phyloP scores from a whole-genome alignment of 2,329 filamentous ascomycete genomes.

The Rasamsonia emersonii region DNA sequence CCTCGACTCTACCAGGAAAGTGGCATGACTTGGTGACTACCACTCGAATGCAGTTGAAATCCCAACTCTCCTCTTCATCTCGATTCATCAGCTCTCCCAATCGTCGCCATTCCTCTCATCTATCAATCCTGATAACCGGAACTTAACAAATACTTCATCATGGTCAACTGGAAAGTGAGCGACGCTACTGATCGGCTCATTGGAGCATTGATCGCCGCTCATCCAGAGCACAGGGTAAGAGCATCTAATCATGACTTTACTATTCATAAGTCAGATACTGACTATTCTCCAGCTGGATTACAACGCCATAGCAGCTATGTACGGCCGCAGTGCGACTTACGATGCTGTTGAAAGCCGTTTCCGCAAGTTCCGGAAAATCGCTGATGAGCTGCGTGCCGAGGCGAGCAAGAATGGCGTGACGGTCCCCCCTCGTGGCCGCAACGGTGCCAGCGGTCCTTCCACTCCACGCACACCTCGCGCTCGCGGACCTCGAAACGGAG shows the following conservation, averaged over 20 bases:
- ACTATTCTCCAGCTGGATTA: conserved; percentile 34
- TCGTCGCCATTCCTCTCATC: no score
- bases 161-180: conserved; percentile 23
- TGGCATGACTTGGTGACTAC: no score
- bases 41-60: no score
- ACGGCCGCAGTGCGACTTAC: conserved; percentile 39
- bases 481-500: conserved; percentile 8
- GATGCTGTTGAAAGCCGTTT: conserved; percentile 41
- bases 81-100: no score
- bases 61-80: no score
- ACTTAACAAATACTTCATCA: no score
- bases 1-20: no score
- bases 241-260: conserved; percentile 1
- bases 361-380: conserved; percentile 36
- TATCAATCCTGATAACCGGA: no score
- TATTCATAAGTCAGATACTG: not conserved
- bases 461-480: conserved; percentile 12
- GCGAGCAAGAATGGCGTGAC: conserved; percentile 9
- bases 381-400: conserved; percentile 25
- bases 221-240: conserved; percentile 19
- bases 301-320: conserved; percentile 35
- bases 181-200: conserved; percentile 19
- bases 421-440: conserved; percentile 9
- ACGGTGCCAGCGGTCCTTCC: conserved; percentile 4
- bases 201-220: conserved; percentile 19